Conservation (phyloP, 2,329 filamentous ascomycete species). For the Verticillium albo-atrum region DNA sequence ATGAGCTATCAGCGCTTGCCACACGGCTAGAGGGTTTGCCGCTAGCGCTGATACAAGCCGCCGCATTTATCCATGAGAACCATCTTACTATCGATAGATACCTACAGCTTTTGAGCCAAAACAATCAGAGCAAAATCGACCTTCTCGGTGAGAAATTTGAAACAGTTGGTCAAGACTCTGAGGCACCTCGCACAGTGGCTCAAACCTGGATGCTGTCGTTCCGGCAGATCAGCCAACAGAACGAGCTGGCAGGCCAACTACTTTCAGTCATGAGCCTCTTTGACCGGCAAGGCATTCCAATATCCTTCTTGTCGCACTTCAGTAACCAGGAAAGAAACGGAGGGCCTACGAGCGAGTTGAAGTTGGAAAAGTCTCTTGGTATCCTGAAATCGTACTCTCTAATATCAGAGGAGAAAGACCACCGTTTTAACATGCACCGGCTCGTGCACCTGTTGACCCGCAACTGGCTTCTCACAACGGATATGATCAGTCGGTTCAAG, state of each 20-base stretch:
- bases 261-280: neutral
- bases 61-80: constrained; percentile 28
- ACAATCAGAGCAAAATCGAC: constrained; percentile 12
- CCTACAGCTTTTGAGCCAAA: constrained; percentile 17
- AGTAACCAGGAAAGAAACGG: neutral
- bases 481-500: fast-evolving
- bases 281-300: neutral
- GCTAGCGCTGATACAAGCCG: constrained; percentile 27
- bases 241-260: neutral
- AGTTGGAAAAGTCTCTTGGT: neutral
- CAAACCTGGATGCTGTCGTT: neutral
- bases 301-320: neutral
- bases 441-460: neutral
- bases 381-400: neutral
- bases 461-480: neutral
- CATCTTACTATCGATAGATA: constrained; percentile 18
- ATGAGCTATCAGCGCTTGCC: constrained; percentile 14
- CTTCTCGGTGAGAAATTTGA: constrained; percentile 25
- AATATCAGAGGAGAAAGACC: neutral
- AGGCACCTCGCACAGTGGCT: constrained; percentile 17
- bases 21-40: constrained; percentile 25
- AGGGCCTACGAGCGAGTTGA: neutral
- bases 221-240: neutral
- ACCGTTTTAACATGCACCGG: neutral
- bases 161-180: constrained; percentile 20